A percentile compares a stretch with the other conserved stretches of the same genome.
These are phyloP conservation scores for Boletellus emodensis DNA, from an alignment of 768 basidiomycete species.

Conservation along the genomic window DNA sequence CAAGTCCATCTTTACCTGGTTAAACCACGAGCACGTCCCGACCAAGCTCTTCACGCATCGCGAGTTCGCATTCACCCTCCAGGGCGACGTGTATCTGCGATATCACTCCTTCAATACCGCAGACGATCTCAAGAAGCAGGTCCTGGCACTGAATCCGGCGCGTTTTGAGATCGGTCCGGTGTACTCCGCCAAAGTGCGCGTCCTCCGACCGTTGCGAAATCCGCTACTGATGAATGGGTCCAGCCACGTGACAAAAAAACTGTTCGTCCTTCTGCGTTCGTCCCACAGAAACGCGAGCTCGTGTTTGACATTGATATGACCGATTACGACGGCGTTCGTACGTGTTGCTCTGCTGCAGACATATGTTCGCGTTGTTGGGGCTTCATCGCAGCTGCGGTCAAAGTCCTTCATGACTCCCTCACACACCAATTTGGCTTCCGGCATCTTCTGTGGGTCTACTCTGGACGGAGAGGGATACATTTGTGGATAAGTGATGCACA, in stretches of 20 bases:
- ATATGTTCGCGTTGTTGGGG: conserved; percentile 94
- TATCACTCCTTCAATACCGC: conserved; percentile 85
- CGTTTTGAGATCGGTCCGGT: conserved; percentile 97
- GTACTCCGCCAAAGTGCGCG: conserved; percentile 75
- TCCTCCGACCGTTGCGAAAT: not conserved
- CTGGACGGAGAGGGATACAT: conserved; percentile 97
- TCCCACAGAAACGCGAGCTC: conserved; percentile 80
- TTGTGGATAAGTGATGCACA: conserved; percentile 91
- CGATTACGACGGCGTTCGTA: conserved; percentile 93
- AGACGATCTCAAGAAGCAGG: conserved; percentile 91
- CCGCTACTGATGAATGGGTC: conserved; percentile 1
- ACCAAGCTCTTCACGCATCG: conserved; percentile 84
- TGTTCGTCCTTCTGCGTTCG: conserved; percentile 61
- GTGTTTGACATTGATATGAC: conserved; percentile 99
- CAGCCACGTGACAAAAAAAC: conserved; percentile 91
- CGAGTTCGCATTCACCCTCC: conserved; percentile 93
- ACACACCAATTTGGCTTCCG: conserved; percentile 88
- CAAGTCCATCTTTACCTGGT: conserved; percentile 90
- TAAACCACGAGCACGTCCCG: conserved; percentile 85
- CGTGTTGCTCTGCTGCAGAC: conserved; percentile 86
- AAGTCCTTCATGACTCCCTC: conserved; percentile 74
- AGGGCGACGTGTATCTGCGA: conserved; percentile 87
- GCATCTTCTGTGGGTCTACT: conserved; percentile 96
- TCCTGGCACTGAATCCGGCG: conserved; percentile 78
- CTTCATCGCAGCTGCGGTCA: conserved; percentile 90